phyloP scores from a whole-genome alignment of 768 basidiomycete species.

The Trametes cinnabarina region DNA sequence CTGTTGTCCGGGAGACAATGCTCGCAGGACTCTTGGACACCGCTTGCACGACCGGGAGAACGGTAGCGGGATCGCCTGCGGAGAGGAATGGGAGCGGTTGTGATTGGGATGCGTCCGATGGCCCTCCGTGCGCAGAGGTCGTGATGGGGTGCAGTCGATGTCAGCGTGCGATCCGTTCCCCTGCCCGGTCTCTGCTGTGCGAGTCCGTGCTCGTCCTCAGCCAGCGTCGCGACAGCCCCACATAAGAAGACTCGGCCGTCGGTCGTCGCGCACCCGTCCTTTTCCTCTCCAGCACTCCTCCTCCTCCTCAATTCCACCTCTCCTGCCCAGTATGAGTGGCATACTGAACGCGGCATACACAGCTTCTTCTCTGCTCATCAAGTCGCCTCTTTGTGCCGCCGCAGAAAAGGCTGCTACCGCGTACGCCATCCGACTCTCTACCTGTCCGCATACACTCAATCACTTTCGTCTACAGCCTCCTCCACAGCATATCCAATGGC shows the following conservation, averaged over 20 bases:
- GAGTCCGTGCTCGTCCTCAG: not conserved
- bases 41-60: not conserved
- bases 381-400: constrained; percentile 9
- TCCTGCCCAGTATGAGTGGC: not conserved
- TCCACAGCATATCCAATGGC: constrained; percentile 43
- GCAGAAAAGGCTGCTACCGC: constrained; percentile 15
- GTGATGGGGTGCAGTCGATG: not conserved
- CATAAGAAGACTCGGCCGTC: not conserved
- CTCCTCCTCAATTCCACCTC: not conserved
- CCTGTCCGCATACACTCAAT: not conserved
- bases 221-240: not conserved
- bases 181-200: not conserved
- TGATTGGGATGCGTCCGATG: not conserved
- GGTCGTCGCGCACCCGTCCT: not conserved
- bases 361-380: not conserved
- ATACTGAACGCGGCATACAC: not conserved
- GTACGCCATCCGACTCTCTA: not conserved
- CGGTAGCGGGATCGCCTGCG: not conserved
- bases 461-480: constrained; percentile 1
- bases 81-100: not conserved
- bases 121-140: not conserved
- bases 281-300: no score
- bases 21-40: not conserved
- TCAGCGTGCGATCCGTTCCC: constrained; percentile 1
- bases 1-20: constrained; percentile 7